Percentiles rank a stretch among this genome's conserved stretches.
Evolutionary conservation across 2,329 filamentous ascomycete species (phyloP).

Genomic region (Lasiodiplodia sp.): DNA sequence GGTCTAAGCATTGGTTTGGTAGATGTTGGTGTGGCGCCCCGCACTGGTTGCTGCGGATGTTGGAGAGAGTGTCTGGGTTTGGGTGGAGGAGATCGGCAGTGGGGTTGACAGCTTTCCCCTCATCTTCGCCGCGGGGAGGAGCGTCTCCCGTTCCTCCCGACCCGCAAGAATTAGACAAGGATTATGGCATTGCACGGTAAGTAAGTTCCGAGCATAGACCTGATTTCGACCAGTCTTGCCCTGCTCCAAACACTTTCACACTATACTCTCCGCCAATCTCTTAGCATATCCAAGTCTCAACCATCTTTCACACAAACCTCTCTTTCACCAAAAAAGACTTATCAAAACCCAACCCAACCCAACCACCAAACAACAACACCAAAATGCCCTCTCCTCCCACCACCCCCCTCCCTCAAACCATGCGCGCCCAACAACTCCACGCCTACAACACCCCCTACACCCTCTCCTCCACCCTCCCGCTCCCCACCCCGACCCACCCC

Average conservation of each 20-base stretch:
- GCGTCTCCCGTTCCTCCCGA: neutral
- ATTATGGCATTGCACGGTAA: neutral
- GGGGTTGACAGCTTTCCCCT: constrained; percentile 3
- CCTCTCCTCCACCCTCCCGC: constrained; percentile 43
- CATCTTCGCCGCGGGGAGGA: neutral
- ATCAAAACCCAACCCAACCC: too few relatives aligned
- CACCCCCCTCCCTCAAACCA: constrained; percentile 33
- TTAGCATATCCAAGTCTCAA: neutral
- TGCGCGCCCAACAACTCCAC: constrained; percentile 53
- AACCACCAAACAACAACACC: constrained; percentile 29
- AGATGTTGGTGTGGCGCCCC: neutral
- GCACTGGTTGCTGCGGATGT: neutral
- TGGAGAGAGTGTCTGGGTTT: constrained; percentile 5
- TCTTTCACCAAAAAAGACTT: neutral
- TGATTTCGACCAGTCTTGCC: neutral
- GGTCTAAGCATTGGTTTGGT: neutral
- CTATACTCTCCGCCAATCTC: neutral
- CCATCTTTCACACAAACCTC: neutral
- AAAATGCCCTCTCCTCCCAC: constrained; percentile 19
- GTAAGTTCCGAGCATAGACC: neutral
- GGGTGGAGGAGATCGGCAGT: constrained; percentile 4
- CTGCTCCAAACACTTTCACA: neutral
- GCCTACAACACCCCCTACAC: constrained; percentile 52
- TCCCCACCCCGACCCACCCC: constrained; percentile 42
- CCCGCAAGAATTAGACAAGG: neutral